These are phyloP conservation scores for Penicillium waksmanii DNA, from an alignment of 495 filamentous ascomycete species.

Conservation along the genomic window DNA sequence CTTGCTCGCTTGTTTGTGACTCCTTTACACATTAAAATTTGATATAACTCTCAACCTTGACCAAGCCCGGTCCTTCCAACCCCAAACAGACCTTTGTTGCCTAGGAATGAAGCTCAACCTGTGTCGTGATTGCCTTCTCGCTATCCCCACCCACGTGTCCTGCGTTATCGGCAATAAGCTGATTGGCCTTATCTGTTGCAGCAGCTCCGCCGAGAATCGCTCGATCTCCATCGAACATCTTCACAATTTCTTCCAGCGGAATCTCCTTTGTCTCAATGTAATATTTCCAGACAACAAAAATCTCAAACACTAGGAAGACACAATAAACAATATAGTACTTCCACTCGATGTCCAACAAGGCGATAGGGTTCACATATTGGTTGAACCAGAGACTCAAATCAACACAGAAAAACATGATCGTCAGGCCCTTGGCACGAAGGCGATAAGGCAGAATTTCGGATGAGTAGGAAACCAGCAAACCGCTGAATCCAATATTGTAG, in stretches of 20 bases:
- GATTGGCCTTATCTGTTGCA: constrained; percentile 21
- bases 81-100: not conserved
- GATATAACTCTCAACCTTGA: no score
- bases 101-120: constrained; percentile 11
- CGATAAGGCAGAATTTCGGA: constrained; percentile 69
- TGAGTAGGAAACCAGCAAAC: constrained; percentile 64
- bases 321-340: constrained; percentile 68
- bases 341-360: constrained; percentile 58
- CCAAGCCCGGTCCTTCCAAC: no score
- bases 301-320: constrained; percentile 62
- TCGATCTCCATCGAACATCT: constrained; percentile 62
- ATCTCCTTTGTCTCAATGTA: constrained; percentile 68
- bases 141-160: not conserved
- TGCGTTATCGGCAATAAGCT: constrained; percentile 3
- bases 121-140: constrained; percentile 18
- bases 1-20: no score
- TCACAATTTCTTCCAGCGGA: constrained; percentile 67
- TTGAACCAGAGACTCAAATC: constrained; percentile 57
- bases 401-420: constrained; percentile 64
- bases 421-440: constrained; percentile 69
- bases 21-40: no score
- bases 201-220: constrained; percentile 40
- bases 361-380: constrained; percentile 63
- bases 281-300: constrained; percentile 64
- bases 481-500: constrained; percentile 64